These are phyloP conservation scores for Calvatia gigantea DNA, from an alignment of 768 basidiomycete species.

Conservation along the genomic window DNA sequence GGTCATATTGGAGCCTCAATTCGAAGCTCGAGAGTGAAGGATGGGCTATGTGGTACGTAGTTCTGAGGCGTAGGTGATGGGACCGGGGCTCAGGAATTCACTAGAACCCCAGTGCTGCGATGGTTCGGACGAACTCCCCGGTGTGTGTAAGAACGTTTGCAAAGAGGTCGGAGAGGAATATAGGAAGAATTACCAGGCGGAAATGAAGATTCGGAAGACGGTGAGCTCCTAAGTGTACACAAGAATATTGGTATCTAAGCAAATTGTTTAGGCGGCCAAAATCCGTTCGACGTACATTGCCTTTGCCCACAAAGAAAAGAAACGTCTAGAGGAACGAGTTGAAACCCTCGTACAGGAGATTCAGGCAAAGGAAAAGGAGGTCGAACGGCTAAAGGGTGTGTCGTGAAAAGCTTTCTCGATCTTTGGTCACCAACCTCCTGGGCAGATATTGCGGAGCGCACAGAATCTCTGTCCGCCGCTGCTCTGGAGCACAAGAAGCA, in stretches of 20 bases:
- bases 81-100: constrained; percentile 13
- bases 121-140: constrained; percentile 86
- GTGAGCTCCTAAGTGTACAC: constrained; percentile 36
- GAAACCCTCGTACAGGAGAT: constrained; percentile 56
- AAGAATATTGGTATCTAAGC: background rate
- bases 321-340: constrained; percentile 66
- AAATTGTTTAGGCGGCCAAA: constrained; percentile 69
- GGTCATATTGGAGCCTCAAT: constrained; percentile 86
- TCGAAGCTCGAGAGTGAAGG: constrained; percentile 78
- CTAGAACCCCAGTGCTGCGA: constrained; percentile 92
- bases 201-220: constrained; percentile 75
- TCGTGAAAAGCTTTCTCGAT: background rate
- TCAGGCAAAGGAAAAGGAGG: constrained; percentile 61
- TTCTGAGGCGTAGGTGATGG: background rate
- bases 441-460: constrained; percentile 71
- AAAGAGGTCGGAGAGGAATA: constrained; percentile 69
- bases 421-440: background rate
- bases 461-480: constrained; percentile 75
- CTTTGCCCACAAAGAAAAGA: constrained; percentile 88
- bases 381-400: constrained; percentile 67
- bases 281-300: constrained; percentile 86
- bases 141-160: constrained; percentile 79
- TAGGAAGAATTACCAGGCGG: constrained; percentile 65
- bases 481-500: constrained; percentile 81
- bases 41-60: constrained; percentile 86